Percentiles rank a stretch among this genome's conserved stretches.
Evolutionary conservation across 1,284 basidiomycete species (phyloP).

Genomic region (Apiotrichum brassicae): DNA sequence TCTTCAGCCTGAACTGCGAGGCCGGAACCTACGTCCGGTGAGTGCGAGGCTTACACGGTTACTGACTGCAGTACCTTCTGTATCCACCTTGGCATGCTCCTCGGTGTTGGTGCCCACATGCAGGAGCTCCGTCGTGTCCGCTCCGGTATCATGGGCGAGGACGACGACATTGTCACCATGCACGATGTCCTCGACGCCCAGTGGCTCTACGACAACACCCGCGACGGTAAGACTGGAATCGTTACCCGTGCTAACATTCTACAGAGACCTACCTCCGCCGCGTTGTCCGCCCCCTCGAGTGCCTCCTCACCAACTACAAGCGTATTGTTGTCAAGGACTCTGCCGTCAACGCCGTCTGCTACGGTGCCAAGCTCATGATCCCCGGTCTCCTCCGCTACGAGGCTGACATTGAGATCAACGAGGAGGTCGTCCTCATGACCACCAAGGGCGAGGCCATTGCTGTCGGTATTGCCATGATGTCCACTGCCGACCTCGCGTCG

Average conservation of each 20-base stretch:
- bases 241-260: slow-evolving; percentile 36
- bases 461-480: slow-evolving; percentile 96
- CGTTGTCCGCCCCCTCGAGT: slow-evolving; percentile 90
- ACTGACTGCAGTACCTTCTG: slow-evolving; percentile 61
- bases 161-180: slow-evolving; percentile 99
- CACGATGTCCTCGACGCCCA: slow-evolving; percentile 99
- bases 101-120: slow-evolving; percentile 99
- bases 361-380: slow-evolving; percentile 99
- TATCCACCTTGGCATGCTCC: slow-evolving; percentile 88
- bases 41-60: not conserved
- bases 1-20: slow-evolving; percentile 99
- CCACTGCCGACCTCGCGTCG: slow-evolving; percentile 93
- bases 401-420: slow-evolving; percentile 87
- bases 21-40: slow-evolving; percentile 84
- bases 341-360: slow-evolving; percentile 98
- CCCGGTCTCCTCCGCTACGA: slow-evolving; percentile 97
- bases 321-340: slow-evolving; percentile 99
- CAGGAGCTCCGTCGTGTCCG: slow-evolving; percentile 94
- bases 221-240: slow-evolving; percentile 65
- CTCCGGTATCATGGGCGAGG: slow-evolving; percentile 92
- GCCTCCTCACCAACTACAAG: slow-evolving; percentile 91
- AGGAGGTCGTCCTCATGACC: slow-evolving; percentile 99
- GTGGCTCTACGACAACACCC: slow-evolving; percentile 98
- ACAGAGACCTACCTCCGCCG: slow-evolving; percentile 88
- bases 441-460: slow-evolving; percentile 99